Evolutionary conservation across 2,329 filamentous ascomycete species (phyloP).

Genomic region (Stachybotrys elegans): DNA sequence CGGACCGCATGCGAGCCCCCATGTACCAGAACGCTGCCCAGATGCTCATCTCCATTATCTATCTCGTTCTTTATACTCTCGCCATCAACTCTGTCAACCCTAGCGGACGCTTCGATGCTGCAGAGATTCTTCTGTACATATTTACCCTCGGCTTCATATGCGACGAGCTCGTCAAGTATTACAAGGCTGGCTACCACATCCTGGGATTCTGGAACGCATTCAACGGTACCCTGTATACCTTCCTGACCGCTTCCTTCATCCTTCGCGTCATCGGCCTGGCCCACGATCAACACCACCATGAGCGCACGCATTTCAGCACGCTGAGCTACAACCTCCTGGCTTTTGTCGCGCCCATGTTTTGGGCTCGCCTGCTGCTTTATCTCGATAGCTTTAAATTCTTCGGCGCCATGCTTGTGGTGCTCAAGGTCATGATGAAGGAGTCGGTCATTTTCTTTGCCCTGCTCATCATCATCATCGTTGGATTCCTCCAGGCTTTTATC

Average conservation of each 20-base stretch:
- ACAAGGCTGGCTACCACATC: constrained; percentile 89
- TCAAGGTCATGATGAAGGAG: constrained; percentile 93
- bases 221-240: constrained; percentile 75
- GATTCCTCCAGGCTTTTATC: constrained; percentile 90
- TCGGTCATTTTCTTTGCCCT: constrained; percentile 95
- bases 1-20: constrained; percentile 89
- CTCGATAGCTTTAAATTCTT: constrained; percentile 94
- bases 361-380: constrained; percentile 87
- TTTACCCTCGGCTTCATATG: constrained; percentile 90
- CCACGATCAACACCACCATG: constrained; percentile 41
- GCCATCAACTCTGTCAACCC: constrained; percentile 94
- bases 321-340: constrained; percentile 93
- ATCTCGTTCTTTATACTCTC: constrained; percentile 77
- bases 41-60: constrained; percentile 77
- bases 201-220: constrained; percentile 97
- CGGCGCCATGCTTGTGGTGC: constrained; percentile 93
- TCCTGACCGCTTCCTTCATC: constrained; percentile 74
- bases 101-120: constrained; percentile 73
- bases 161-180: constrained; percentile 83
- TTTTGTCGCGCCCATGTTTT: constrained; percentile 94
- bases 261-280: constrained; percentile 73
- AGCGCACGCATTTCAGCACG: constrained; percentile 62
- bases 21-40: constrained; percentile 90
- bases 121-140: constrained; percentile 80
- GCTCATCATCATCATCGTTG: constrained; percentile 74